phyloP scores from a whole-genome alignment of 2,329 filamentous ascomycete species.

The Beauveria bassiana region DNA sequence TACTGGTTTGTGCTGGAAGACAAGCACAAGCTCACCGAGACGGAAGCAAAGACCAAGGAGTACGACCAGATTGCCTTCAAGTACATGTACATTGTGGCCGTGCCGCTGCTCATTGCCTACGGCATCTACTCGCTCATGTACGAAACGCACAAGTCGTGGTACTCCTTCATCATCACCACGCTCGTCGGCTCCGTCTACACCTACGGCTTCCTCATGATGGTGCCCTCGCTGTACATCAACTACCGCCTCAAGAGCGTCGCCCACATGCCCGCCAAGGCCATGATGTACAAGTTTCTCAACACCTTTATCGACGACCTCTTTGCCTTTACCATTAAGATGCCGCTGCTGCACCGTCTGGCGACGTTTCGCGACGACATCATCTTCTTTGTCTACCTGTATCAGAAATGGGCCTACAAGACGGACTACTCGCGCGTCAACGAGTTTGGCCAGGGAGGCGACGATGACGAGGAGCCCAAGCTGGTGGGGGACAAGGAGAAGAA shows the following conservation, averaged over 20 bases:
- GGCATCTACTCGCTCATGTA: conserved; percentile 87
- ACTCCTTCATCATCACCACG: conserved; percentile 90
- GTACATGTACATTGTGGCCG: conserved; percentile 88
- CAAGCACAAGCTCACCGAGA: conserved; percentile 92
- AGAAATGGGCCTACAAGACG: conserved; percentile 84
- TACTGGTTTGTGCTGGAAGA: conserved; percentile 84
- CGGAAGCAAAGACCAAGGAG: conserved; percentile 95
- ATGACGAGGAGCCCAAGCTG: conserved; percentile 45
- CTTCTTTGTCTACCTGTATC: conserved; percentile 96
- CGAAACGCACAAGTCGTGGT: conserved; percentile 96
- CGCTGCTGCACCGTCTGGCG: conserved; percentile 81
- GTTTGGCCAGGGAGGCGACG: conserved; percentile 97
- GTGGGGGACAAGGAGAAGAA: conserved; percentile 29
- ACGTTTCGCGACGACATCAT: conserved; percentile 94
- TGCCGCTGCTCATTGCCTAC: conserved; percentile 83
- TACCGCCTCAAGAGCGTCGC: conserved; percentile 93
- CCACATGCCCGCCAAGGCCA: conserved; percentile 92
- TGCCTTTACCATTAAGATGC: conserved; percentile 99
- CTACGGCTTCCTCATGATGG: conserved; percentile 99
- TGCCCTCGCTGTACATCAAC: conserved; percentile 96
- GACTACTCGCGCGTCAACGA: conserved; percentile 93
- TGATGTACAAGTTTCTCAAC: conserved; percentile 98
- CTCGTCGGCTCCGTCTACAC: conserved; percentile 95
- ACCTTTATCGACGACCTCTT: conserved; percentile 99
- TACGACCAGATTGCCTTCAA: conserved; percentile 97